Conservation (phyloP, 2,329 filamentous ascomycete species). For the Taxawa tesnikishii region DNA sequence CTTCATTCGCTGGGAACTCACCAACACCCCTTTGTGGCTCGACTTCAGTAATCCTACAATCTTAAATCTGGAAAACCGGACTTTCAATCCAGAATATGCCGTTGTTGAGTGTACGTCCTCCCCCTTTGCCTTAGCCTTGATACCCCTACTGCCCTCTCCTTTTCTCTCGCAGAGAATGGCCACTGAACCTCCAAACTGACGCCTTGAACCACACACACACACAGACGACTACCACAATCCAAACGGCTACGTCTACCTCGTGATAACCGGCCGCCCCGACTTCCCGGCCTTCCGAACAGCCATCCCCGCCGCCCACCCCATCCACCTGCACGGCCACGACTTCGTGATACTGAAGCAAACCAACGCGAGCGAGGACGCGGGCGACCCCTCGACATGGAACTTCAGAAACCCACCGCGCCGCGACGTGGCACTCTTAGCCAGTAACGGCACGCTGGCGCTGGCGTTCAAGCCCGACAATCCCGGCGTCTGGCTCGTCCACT, state of each 20-base stretch:
- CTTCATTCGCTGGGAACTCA: constrained; percentile 14
- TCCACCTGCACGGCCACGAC: constrained; percentile 19
- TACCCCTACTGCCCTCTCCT: too few relatives aligned
- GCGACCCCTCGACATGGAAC: constrained; percentile 9
- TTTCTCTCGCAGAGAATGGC: too few relatives aligned
- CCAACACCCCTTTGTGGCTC: constrained; percentile 14
- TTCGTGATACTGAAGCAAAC: constrained; percentile 16
- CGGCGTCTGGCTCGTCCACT: constrained; percentile 9
- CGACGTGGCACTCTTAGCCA: constrained; percentile 4
- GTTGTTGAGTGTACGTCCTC: constrained; percentile 11
- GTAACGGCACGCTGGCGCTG: constrained; percentile 4
- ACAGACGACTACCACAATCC: too few relatives aligned
- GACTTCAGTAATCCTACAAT: constrained; percentile 17
- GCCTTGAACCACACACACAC: too few relatives aligned
- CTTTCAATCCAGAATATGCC: constrained; percentile 11
- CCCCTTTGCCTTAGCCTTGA: too few relatives aligned
- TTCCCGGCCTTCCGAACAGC: constrained; percentile 5
- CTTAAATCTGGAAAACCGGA: constrained; percentile 13
- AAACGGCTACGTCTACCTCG: constrained; percentile 16
- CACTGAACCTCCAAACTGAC: too few relatives aligned
- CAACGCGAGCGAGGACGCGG: not conserved
- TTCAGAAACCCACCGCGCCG: constrained; percentile 8
- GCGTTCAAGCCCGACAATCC: constrained; percentile 8
- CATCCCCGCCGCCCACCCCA: constrained; percentile 16
- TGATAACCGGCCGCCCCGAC: constrained; percentile 14